Evolutionary conservation across 1,139 yeast genomes (phyloP), one percentile per base, ranked within the genome.

Genomic region (Pichia sp.): DNA sequence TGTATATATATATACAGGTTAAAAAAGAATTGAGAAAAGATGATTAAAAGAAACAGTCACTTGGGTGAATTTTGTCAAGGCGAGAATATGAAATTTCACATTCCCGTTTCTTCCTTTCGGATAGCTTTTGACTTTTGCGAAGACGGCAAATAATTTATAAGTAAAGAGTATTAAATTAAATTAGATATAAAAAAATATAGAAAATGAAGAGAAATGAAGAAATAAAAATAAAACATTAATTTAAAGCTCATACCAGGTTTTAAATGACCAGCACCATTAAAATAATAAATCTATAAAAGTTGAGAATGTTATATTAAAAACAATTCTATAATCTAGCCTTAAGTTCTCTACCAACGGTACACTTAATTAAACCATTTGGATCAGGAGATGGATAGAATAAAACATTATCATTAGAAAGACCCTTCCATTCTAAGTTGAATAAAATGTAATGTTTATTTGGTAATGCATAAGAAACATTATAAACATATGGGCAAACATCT

Each of bases 401-500:
- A 61, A 86, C 95, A 56, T 84, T 83, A 63, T 89, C 88, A 68
- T 84, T 84, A 62, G 79, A 75, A 62, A 87, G 76, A 42, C 95
- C 95, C 71, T 88, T 84, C 95, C 96, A 90, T 56, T 79, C 74
- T 60, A 90, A 76, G 67, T 90, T 87, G 67, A 81, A 78, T 68
- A 87, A 78, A 64, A 90, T 79, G 73, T 85, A 90, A 70, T 90
- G 97, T 72, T 87, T 90, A 77, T 90, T 90, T 64, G 97, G 97
- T 66, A 90, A 78, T 44, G 78, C 72, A 69, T 87, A 90, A 51
- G 83, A 71, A 44, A 89, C 96, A 46, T 75, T 74, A 55, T 74
- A 78, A 52, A 90, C 74, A 56, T 75, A 75, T 8, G 82, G 75
- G 54, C 80, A 84, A 49, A 64, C 67, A 50, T 73, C 75, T 66